Evolutionary conservation across 2,329 filamentous ascomycete genomes (phyloP).

Genomic region (Onygena corvina): DNA sequence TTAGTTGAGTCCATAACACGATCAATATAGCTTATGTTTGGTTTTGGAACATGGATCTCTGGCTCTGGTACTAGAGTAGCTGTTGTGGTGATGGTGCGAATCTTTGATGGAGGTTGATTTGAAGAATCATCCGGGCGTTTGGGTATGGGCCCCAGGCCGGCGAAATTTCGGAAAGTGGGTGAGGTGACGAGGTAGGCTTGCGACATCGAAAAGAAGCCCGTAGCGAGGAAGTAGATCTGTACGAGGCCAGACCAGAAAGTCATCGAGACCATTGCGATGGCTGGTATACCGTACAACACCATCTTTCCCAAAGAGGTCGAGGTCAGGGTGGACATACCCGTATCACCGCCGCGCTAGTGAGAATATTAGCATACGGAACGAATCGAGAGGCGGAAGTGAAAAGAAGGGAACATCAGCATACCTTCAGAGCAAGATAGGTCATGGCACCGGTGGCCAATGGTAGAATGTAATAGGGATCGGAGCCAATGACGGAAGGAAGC

Average conservation of each 20-base stretch:
- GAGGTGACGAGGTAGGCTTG: constrained; percentile 39
- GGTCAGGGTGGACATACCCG: constrained; percentile 25
- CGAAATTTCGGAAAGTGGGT: constrained; percentile 21
- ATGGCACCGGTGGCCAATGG: constrained; percentile 49
- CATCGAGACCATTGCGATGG: constrained; percentile 43
- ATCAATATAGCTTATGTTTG: constrained; percentile 25
- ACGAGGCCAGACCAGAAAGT: constrained; percentile 44
- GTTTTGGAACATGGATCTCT: constrained; percentile 9
- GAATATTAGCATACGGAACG: neutral
- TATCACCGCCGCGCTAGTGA: constrained; percentile 25
- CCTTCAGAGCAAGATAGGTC: constrained; percentile 49
- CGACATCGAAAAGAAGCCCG: constrained; percentile 26
- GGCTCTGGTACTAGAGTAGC: constrained; percentile 10
- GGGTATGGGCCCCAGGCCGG: constrained; percentile 21
- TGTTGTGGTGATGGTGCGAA: constrained; percentile 8
- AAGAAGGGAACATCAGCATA: constrained; percentile 32
- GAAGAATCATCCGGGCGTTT: neutral
- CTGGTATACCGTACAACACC: constrained; percentile 39
- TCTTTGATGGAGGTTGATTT: neutral
- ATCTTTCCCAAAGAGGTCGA: constrained; percentile 11
- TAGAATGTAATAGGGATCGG: constrained; percentile 67
- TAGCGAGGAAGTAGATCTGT: constrained; percentile 50
- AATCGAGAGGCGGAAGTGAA: neutral
- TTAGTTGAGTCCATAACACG: constrained; percentile 26
- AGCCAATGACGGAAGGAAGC: constrained; percentile 62